Evolutionary conservation across 805 yeast genomes (phyloP), one percentile per base, ranked within the genome.

Genomic region (Wickerhamomyces mucosus): DNA sequence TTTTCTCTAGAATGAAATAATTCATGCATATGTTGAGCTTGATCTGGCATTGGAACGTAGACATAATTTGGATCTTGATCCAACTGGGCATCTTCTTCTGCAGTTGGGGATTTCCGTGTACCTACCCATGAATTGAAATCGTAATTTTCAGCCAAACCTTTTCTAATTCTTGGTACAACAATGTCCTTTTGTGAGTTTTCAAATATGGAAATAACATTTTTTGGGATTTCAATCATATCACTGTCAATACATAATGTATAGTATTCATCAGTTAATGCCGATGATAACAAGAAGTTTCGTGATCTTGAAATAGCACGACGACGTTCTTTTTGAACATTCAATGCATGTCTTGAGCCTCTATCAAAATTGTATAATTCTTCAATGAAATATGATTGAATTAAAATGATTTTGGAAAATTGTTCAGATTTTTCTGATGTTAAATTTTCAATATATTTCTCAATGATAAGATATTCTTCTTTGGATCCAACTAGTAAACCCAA

Each of bases 61-160:
- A 43, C 28, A 32, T 36, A 51, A 4, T 39, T 35, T 6, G 41
- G 36, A 19, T 46, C 46, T n/a, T 36, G 37, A 6, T 27, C 22
- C 42, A 49, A 27, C 18, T 37, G 32, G 5, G 7, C 22, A 2
- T 29, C 27, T 16, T 50, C 48, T 26, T 41, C 50, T 8, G 28
- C 37, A 6, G 30, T 32, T n/a, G 63, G 63, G 15, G 21, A 31
- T 4, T 15, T 30, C 33, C 64, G 45, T 13, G 27, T 25, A 5
- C 64, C 63, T 5, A 36, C 41, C 64, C 64, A 58, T 4, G 62
- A 46, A 37, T 58, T 58, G 35, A 43, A 44, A 37, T 59, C 64
- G 37, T 58, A 59, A 28, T 59, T 60, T 20, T 27, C 30, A 6
- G 39, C 36, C 6, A 30, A 38, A 7, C 54, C 58, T 18, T 47